Percentiles rank a stretch among this genome's conserved stretches.
phyloP scores from a whole-genome alignment of 2,329 filamentous ascomycete species.

The Paecilomyces sp. region DNA sequence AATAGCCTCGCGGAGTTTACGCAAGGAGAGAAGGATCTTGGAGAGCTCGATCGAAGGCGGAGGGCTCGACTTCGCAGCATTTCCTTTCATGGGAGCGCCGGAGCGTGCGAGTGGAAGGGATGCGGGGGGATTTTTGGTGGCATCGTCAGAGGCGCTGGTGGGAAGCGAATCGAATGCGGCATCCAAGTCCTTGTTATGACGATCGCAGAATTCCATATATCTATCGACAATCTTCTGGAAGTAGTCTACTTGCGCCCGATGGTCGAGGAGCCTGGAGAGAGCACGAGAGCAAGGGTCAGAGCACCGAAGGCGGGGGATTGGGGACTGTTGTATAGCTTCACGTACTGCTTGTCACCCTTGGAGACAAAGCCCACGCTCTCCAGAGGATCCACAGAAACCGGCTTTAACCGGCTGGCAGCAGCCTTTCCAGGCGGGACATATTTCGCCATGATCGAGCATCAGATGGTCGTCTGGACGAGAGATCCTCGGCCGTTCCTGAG shows the following conservation, averaged over 20 bases:
- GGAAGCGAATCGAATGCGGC: slow-evolving; percentile 63
- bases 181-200: slow-evolving; percentile 65
- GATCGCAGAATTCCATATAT: slow-evolving; percentile 83
- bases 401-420: slow-evolving; percentile 52
- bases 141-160: slow-evolving; percentile 29
- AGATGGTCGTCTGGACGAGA: not conserved
- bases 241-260: slow-evolving; percentile 74
- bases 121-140: slow-evolving; percentile 33
- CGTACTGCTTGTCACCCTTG: slow-evolving; percentile 79
- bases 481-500: not conserved
- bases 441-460: slow-evolving; percentile 11
- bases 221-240: slow-evolving; percentile 81
- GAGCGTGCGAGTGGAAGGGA: slow-evolving; percentile 10
- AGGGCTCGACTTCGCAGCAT: slow-evolving; percentile 7
- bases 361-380: slow-evolving; percentile 79
- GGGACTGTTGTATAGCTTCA: not conserved
- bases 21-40: slow-evolving; percentile 71
- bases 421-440: slow-evolving; percentile 14
- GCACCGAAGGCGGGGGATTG: slow-evolving; percentile 3
- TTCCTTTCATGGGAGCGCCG: slow-evolving; percentile 7
- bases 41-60: slow-evolving; percentile 58
- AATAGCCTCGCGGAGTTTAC: slow-evolving; percentile 87
- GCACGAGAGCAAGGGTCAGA: slow-evolving; percentile 5
- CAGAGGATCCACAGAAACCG: slow-evolving; percentile 66
- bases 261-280: slow-evolving; percentile 56